phyloP scores from a whole-genome alignment of 257 asterid species.

The Gentiana macrophylla region DNA sequence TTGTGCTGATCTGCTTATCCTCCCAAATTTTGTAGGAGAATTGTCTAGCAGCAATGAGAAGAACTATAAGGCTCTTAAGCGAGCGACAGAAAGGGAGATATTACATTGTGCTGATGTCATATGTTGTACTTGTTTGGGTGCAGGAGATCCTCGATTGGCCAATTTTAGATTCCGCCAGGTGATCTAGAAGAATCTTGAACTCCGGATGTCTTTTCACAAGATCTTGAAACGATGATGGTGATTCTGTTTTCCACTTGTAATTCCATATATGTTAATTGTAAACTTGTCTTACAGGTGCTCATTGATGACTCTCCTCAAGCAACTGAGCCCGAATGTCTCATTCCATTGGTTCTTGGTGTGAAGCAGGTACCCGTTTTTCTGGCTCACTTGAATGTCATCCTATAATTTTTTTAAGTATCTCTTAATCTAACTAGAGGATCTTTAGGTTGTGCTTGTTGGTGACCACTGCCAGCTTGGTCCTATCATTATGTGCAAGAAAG shows the following conservation, averaged over 20 bases:
- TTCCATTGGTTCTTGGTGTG: slow-evolving; percentile 93
- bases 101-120: slow-evolving; percentile 99
- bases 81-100: slow-evolving; percentile 99
- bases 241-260: background rate
- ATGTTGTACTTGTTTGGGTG: slow-evolving; percentile 98
- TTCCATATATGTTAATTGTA: background rate
- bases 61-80: slow-evolving; percentile 79
- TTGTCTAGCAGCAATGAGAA: slow-evolving; percentile 95
- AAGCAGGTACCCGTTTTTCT: slow-evolving; percentile 55
- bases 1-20: background rate
- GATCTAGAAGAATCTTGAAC: slow-evolving; percentile 3
- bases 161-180: slow-evolving; percentile 99
- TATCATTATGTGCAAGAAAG: slow-evolving; percentile 99
- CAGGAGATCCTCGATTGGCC: slow-evolving; percentile 96
- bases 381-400: slow-evolving; percentile 1
- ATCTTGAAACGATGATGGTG: background rate
- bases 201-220: background rate
- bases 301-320: slow-evolving; percentile 99
- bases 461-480: slow-evolving; percentile 99
- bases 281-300: slow-evolving; percentile 49
- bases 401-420: background rate
- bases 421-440: slow-evolving; percentile 6
- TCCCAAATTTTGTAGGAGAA: slow-evolving; percentile 52
- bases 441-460: slow-evolving; percentile 89
- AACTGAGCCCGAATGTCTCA: slow-evolving; percentile 94